These are phyloP conservation scores for Leccinum broughii DNA, from an alignment of 768 basidiomycete genomes.

Conservation along the genomic window DNA sequence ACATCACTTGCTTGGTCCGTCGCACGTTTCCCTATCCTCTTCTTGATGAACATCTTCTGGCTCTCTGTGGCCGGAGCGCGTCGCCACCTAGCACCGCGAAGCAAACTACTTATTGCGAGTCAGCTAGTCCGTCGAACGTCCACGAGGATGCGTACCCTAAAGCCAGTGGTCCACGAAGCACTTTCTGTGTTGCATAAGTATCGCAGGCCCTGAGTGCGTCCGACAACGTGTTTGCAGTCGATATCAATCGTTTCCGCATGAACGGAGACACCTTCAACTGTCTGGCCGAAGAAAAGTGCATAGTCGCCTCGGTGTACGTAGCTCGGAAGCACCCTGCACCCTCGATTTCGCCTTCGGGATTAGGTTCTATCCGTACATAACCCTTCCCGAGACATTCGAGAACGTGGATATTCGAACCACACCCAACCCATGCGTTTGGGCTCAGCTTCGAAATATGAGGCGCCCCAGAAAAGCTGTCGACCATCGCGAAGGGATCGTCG, in stretches of 20 bases:
- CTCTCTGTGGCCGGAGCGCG: conserved; percentile 54
- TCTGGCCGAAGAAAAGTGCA: conserved; percentile 45
- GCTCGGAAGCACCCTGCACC: conserved; percentile 44
- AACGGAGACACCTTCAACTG: conserved; percentile 54
- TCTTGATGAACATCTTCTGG: conserved; percentile 58
- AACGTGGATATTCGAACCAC: conserved; percentile 68
- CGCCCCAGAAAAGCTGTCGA: conserved; percentile 48
- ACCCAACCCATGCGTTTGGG: conserved; percentile 74
- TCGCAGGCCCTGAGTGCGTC: conserved; percentile 71
- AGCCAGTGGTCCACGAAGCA: conserved; percentile 50
- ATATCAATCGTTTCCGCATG: conserved; percentile 50
- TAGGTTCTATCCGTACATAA: conserved; percentile 59
- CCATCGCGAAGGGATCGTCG: conserved; percentile 68
- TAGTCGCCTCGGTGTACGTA: conserved; percentile 52
- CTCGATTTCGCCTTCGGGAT: conserved; percentile 33
- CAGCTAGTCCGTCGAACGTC: conserved; percentile 3
- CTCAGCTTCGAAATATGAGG: conserved; percentile 59
- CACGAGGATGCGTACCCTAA: conserved; percentile 44
- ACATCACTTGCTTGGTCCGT: conserved; percentile 19
- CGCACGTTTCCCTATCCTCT: conserved; percentile 45
- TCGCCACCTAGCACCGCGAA: conserved; percentile 69
- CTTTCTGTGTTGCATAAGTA: conserved; percentile 57
- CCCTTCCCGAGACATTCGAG: conserved; percentile 76
- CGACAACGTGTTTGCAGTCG: conserved; percentile 52
- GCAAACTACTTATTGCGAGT: conserved; percentile 42